Evolutionary conservation across 306 rosid genomes (phyloP).

Genomic region (Hippophae tibetana): DNA sequence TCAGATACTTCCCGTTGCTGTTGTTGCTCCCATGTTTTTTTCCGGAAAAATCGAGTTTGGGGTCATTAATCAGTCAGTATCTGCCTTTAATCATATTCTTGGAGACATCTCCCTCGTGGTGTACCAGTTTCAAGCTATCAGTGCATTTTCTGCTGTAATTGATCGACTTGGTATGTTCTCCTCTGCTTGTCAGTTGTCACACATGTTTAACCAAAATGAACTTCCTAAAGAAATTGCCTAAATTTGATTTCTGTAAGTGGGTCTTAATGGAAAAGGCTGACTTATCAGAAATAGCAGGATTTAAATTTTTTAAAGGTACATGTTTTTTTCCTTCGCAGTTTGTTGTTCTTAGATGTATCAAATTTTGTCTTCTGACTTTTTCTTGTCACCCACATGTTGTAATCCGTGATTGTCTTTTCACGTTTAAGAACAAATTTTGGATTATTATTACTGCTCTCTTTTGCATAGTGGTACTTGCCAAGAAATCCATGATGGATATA

Average conservation of each 20-base stretch:
- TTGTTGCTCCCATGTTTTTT: constrained; percentile 96
- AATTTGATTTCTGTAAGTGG: not conserved
- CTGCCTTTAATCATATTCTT: constrained; percentile 92
- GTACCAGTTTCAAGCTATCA: constrained; percentile 84
- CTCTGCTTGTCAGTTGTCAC: constrained; percentile 10
- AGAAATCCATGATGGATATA: not conserved
- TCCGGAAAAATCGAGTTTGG: constrained; percentile 97
- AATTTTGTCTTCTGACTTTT: too few species aligned
- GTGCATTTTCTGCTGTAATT: constrained; percentile 93
- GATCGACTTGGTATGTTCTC: constrained; percentile 72
- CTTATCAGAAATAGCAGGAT: not conserved
- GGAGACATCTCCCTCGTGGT: constrained; percentile 88
- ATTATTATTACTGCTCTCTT: too few species aligned
- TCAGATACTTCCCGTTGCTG: constrained; percentile 96
- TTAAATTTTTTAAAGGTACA: too few species aligned
- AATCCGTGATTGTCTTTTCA: too few species aligned
- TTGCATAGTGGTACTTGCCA: not conserved
- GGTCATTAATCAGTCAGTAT: constrained; percentile 89
- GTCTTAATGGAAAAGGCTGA: not conserved
- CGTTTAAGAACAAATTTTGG: too few species aligned
- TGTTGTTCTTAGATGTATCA: too few species aligned
- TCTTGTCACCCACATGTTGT: too few species aligned
- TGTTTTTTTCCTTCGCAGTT: too few species aligned
- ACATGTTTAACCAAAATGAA: not conserved
- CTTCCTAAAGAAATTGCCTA: not conserved